Evolutionary conservation across 768 basidiomycete species (phyloP).

Genomic region (Clitopilus hobsonii): DNA sequence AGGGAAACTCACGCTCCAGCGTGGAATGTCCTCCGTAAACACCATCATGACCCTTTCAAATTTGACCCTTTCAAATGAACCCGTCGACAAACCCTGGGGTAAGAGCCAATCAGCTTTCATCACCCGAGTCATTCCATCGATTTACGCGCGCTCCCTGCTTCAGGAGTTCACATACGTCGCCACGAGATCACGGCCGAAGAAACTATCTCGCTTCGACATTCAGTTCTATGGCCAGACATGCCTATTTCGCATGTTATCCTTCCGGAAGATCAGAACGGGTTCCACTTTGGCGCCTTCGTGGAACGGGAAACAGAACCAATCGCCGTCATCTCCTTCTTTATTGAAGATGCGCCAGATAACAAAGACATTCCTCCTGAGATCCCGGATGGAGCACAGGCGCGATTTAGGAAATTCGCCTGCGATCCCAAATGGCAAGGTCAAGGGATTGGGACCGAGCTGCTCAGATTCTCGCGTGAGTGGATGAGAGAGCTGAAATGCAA

Average conservation of each 20-base stretch:
- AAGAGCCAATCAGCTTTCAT: too few species aligned
- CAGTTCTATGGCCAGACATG: conserved; percentile 53
- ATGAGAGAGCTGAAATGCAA: conserved; percentile 27
- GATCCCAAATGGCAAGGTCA: conserved; percentile 42
- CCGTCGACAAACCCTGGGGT: too few species aligned
- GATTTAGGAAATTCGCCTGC: conserved; percentile 64
- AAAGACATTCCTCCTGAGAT: neutral
- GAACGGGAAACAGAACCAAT: conserved; percentile 28
- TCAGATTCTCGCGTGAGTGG: conserved; percentile 26
- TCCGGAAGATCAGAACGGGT: conserved; percentile 44
- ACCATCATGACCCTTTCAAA: too few species aligned
- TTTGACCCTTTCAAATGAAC: too few species aligned
- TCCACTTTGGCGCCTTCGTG: conserved; percentile 56
- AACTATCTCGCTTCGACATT: conserved; percentile 48
- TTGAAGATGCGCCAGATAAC: conserved; percentile 28
- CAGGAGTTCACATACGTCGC: conserved; percentile 3
- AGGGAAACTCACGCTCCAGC: too few species aligned
- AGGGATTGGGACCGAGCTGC: conserved; percentile 48
- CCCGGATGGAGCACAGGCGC: conserved; percentile 18
- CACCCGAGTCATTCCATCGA: neutral
- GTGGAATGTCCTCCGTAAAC: too few species aligned
- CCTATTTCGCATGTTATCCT: conserved; percentile 44
- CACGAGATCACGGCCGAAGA: conserved; percentile 30
- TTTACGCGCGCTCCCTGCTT: too few species aligned
- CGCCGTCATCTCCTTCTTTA: conserved; percentile 55